phyloP scores from a whole-genome alignment of 2,329 filamentous ascomycete genomes.

The Macrophomina phaseolina region DNA sequence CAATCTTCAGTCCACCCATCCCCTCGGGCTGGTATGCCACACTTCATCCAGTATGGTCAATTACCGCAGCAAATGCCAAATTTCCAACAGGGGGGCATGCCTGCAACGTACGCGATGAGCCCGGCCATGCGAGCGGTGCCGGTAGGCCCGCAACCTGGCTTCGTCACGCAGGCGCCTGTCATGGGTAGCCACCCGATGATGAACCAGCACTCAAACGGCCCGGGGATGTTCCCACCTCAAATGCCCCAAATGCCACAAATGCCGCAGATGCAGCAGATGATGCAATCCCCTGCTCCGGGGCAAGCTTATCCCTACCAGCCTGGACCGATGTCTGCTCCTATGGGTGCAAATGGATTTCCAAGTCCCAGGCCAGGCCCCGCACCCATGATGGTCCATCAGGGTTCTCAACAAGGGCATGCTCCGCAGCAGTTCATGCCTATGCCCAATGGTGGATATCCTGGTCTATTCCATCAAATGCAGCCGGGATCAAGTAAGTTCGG shows the following conservation, averaged over 20 bases:
- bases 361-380: conserved; percentile 80
- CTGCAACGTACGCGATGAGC: conserved; percentile 68
- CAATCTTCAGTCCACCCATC: conserved; percentile 82
- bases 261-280: conserved; percentile 41
- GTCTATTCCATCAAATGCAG: conserved; percentile 73
- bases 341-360: conserved; percentile 79
- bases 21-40: conserved; percentile 71
- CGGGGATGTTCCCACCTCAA: conserved; percentile 68
- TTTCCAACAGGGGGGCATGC: conserved; percentile 64
- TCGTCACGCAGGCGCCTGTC: conserved; percentile 71
- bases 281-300: conserved; percentile 75
- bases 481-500: conserved; percentile 72
- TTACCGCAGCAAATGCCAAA: conserved; percentile 62
- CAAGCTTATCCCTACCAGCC: conserved; percentile 71
- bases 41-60: conserved; percentile 71
- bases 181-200: conserved; percentile 84
- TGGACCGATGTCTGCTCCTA: conserved; percentile 53
- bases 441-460: conserved; percentile 76
- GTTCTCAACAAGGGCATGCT: conserved; percentile 86
- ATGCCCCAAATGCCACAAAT: conserved; percentile 23
- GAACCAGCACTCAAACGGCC: conserved; percentile 69
- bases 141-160: conserved; percentile 72
- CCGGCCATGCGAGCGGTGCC: conserved; percentile 73
- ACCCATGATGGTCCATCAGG: conserved; percentile 93
- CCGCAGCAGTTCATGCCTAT: conserved; percentile 72